Conservation (phyloP, 352 stramenopile genomes). For the Peronospora destructor region DNA sequence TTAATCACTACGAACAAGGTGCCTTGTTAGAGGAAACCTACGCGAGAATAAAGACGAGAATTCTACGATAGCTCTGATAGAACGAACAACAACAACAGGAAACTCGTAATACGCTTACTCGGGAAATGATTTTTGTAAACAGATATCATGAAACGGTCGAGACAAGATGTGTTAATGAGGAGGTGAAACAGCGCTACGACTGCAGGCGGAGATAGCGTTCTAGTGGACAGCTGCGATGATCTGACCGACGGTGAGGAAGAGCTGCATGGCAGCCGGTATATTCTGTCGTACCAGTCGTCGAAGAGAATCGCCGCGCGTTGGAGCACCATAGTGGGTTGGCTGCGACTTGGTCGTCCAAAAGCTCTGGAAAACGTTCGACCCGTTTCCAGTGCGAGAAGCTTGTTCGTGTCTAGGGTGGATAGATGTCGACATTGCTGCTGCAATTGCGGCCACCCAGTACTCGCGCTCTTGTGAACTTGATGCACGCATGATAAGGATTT, state of each 20-base stretch:
- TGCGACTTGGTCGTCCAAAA: background rate
- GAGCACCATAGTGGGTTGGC: background rate
- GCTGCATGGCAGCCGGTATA: slow-evolving; percentile 13
- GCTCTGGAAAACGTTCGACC: background rate
- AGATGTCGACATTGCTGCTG: background rate
- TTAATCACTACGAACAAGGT: too few species aligned
- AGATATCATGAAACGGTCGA: too few species aligned
- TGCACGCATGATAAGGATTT: slow-evolving; percentile 10
- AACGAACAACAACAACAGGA: too few species aligned
- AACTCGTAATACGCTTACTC: too few species aligned
- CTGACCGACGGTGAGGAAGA: slow-evolving; percentile 15
- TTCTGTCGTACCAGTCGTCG: slow-evolving; percentile 13
- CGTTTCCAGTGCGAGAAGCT: background rate
- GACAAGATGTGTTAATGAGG: too few species aligned
- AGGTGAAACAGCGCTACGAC: background rate
- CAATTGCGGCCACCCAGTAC: slow-evolving; percentile 10
- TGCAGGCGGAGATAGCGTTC: background rate
- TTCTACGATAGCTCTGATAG: too few species aligned
- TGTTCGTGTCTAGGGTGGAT: background rate
- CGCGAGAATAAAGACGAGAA: too few species aligned
- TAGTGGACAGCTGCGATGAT: slow-evolving; percentile 16
- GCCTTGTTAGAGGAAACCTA: too few species aligned
- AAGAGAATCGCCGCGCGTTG: background rate
- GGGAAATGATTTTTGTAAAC: too few species aligned
- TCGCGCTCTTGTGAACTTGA: slow-evolving; percentile 10